Evolutionary conservation across 176 grass and related monocot genomes (phyloP).

Genomic region (Zoysia pacifica): DNA sequence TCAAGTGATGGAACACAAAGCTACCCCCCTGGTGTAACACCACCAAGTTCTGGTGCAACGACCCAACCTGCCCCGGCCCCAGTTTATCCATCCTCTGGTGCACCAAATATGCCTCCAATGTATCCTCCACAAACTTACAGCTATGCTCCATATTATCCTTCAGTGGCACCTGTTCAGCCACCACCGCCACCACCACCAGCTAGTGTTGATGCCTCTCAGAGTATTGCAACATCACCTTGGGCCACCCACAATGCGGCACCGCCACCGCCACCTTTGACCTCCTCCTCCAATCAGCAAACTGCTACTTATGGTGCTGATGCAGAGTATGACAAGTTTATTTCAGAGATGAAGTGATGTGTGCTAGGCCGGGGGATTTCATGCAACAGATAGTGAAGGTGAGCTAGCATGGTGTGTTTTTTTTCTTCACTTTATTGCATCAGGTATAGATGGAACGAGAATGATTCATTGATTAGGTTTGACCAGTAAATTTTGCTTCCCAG

Average conservation of each 20-base stretch:
- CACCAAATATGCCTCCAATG: slow-evolving; percentile 43
- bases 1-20: slow-evolving; percentile 56
- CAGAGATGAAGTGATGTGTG: slow-evolving; percentile 88
- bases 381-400: slow-evolving; percentile 41
- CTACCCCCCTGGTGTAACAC: slow-evolving; percentile 59
- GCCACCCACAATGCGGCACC: slow-evolving; percentile 46
- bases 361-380: slow-evolving; percentile 27
- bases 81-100: slow-evolving; percentile 57
- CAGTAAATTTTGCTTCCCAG: background rate
- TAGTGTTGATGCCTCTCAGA: slow-evolving; percentile 66
- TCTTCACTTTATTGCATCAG: background rate
- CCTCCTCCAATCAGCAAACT: slow-evolving; percentile 44
- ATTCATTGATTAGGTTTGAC: background rate
- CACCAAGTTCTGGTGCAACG: slow-evolving; percentile 48
- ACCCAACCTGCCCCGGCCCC: slow-evolving; percentile 51
- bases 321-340: slow-evolving; percentile 92
- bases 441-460: background rate
- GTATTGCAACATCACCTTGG: slow-evolving; percentile 78
- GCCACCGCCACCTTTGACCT: slow-evolving; percentile 36
- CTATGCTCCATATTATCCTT: slow-evolving; percentile 75
- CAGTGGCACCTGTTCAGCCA: slow-evolving; percentile 36
- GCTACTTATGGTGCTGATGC: slow-evolving; percentile 55
- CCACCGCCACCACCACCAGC: slow-evolving; percentile 51
- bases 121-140: slow-evolving; percentile 61
- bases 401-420: background rate